These are phyloP conservation scores for Boletus eberwhitei DNA, from an alignment of 768 basidiomycete genomes.

Conservation along the genomic window DNA sequence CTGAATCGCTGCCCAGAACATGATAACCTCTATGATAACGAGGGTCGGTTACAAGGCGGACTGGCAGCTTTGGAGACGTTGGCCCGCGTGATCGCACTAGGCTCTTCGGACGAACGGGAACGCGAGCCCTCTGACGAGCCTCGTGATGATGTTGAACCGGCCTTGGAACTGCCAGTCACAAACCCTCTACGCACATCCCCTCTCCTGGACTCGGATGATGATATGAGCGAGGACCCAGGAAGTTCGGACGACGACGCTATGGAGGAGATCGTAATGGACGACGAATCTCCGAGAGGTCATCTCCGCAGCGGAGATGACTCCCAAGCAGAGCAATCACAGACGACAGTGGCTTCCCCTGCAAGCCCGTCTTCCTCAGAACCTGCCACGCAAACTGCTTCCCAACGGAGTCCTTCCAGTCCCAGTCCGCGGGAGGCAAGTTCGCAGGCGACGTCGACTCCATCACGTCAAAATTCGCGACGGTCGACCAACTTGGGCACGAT, in stretches of 20 bases:
- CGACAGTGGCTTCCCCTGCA: constrained; percentile 30
- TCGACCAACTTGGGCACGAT: constrained; percentile 33
- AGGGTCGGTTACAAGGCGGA: constrained; percentile 87
- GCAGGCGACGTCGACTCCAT: constrained; percentile 40
- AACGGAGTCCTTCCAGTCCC: constrained; percentile 24
- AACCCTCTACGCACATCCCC: constrained; percentile 48
- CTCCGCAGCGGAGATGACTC: constrained; percentile 25
- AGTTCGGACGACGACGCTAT: constrained; percentile 77
- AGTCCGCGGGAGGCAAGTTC: constrained; percentile 30
- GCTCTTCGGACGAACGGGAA: constrained; percentile 50
- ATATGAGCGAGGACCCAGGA: constrained; percentile 70
- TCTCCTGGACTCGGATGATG: constrained; percentile 68
- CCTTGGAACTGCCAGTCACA: constrained; percentile 67
- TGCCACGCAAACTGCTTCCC: constrained; percentile 23
- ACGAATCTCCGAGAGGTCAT: constrained; percentile 46
- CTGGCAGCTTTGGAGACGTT: constrained; percentile 80
- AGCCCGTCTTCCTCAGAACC: constrained; percentile 32
- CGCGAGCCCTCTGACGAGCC: constrained; percentile 58
- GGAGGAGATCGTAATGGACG: constrained; percentile 80
- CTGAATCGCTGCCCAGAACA: constrained; percentile 77
- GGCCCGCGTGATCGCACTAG: constrained; percentile 75
- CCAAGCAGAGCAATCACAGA: constrained; percentile 31
- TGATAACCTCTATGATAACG: constrained; percentile 69
- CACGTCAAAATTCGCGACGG: constrained; percentile 56
- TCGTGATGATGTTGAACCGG: constrained; percentile 54